Conservation (phyloP, 805 yeast genomes). For the Wickerhamiella sorbophila region DNA sequence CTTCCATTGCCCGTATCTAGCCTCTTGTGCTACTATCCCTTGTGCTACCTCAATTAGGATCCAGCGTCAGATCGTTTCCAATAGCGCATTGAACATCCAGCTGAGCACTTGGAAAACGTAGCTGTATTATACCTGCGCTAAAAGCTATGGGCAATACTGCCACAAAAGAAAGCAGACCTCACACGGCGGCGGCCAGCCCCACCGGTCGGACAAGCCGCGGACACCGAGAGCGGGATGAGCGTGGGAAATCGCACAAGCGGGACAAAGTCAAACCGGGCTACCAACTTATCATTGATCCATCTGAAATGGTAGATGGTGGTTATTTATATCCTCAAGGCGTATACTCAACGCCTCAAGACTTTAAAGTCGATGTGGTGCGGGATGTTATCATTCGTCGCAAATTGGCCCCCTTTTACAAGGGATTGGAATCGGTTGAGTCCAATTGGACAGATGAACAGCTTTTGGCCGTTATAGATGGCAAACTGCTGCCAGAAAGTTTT, state of each 20-base stretch:
- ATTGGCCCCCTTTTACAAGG: conserved; percentile 83
- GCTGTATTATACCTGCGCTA: no score
- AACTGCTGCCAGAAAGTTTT: not conserved
- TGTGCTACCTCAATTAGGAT: no score
- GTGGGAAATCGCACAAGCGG: conserved; percentile 3
- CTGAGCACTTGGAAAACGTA: no score
- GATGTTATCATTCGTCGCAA: conserved; percentile 51
- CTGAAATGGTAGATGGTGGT: conserved; percentile 85
- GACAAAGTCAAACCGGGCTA: conserved; percentile 11
- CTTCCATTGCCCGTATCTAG: no score
- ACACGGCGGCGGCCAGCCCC: conserved; percentile 2
- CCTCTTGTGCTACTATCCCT: no score
- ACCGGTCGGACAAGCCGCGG: conserved; percentile 5
- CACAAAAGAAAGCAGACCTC: conserved; percentile 17
- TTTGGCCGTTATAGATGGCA: conserved; percentile 25
- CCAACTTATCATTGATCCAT: conserved; percentile 19
- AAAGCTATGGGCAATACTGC: conserved; percentile 20
- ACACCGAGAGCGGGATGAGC: conserved; percentile 7
- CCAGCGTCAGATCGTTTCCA: no score
- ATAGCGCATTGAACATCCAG: no score
- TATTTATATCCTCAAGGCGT: conserved; percentile 83
- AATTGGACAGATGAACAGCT: conserved; percentile 61
- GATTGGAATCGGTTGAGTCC: conserved; percentile 64
- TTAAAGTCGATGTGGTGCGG: conserved; percentile 58
- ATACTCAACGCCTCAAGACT: conserved; percentile 63